phyloP scores from a whole-genome alignment of 352 stramenopile species.

The Pythium rhizo-oryzae region DNA sequence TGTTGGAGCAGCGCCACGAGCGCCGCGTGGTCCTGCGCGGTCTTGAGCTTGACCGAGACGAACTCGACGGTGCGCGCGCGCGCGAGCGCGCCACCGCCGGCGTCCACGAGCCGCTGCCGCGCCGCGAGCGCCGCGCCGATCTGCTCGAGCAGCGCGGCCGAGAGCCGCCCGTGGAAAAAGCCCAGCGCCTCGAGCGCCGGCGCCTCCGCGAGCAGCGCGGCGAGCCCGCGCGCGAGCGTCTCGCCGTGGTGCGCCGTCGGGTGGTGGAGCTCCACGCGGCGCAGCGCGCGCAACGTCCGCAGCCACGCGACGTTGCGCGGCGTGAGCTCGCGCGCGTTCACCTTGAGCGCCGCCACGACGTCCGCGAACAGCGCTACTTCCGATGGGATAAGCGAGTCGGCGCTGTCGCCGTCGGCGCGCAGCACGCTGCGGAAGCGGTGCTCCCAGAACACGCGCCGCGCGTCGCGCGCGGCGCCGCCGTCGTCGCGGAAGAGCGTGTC shows the following conservation, averaged over 20 bases:
- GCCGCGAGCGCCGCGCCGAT: slow-evolving; percentile 36
- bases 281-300: slow-evolving; percentile 40
- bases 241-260: slow-evolving; percentile 57
- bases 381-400: neutral
- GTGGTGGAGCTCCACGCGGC: slow-evolving; percentile 73
- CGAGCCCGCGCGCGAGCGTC: slow-evolving; percentile 22
- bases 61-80: slow-evolving; percentile 43
- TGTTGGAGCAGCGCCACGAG: slow-evolving; percentile 30
- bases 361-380: slow-evolving; percentile 49
- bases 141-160: slow-evolving; percentile 43
- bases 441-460: slow-evolving; percentile 29
- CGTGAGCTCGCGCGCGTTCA: slow-evolving; percentile 68
- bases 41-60: slow-evolving; percentile 69
- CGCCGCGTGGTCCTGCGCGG: slow-evolving; percentile 31
- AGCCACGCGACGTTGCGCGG: slow-evolving; percentile 51
- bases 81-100: neutral
- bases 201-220: slow-evolving; percentile 41
- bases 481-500: slow-evolving; percentile 32
- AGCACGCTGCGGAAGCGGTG: slow-evolving; percentile 24
- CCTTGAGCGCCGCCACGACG: slow-evolving; percentile 57
- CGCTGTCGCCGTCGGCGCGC: slow-evolving; percentile 3
- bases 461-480: neutral
- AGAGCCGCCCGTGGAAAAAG: slow-evolving; percentile 78
- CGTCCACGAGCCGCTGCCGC: slow-evolving; percentile 1
- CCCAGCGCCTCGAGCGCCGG: slow-evolving; percentile 47